Evolutionary conservation across 2,329 filamentous ascomycete genomes (phyloP), one percentile per base, ranked within the genome.

Genomic region (Pestalotiopsis sp.): DNA sequence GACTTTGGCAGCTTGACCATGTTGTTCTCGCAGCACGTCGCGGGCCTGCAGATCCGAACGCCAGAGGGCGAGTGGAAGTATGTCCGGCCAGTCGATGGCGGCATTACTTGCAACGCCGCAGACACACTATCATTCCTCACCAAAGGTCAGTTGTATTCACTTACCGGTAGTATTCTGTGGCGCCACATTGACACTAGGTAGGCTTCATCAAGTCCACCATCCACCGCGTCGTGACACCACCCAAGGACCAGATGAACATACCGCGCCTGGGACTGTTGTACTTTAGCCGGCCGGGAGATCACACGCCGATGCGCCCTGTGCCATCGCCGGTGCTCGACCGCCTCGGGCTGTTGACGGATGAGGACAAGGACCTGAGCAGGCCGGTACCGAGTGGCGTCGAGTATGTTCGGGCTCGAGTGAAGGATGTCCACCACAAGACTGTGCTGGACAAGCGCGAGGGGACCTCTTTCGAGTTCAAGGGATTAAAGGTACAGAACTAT

Each of bases 1-100:
- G 75, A 77, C 65, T 77, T 76, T 40, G 75, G 75, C 20, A 76
- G 71, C 62, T 76, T 88, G 0, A 88, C 86, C 0, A 77, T 89
- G 5, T 80, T 89, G 0, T 89, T 89, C 78, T 82, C 85, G 1
- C 86, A 89, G 69, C 86, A 86, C 0, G 81, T 89, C 14, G 84
- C 86, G 0, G 86, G 83, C 0, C 77, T 89, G 12, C 86, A 89
- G 72, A 83, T 85, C 3, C 75, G 78, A 2, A 80, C 83, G 0
- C 80, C 83, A n/a, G 79, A 83, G 9, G 84, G 83, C 3, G 65
- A 74, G 3, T 78, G 77, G 76, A 77, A 76, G 68, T 73, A 76
- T 68, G 76, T 77, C 4, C 69, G 70, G 11, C 75, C 75, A 7
- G 72, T 73, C 20, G 73, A 74, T 66, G 70, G 71, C 38, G 68